A percentile compares a stretch with the other conserved stretches of the same genome.
phyloP scores from a whole-genome alignment of 352 stramenopile species.

The Phytophthora nicotianae region DNA sequence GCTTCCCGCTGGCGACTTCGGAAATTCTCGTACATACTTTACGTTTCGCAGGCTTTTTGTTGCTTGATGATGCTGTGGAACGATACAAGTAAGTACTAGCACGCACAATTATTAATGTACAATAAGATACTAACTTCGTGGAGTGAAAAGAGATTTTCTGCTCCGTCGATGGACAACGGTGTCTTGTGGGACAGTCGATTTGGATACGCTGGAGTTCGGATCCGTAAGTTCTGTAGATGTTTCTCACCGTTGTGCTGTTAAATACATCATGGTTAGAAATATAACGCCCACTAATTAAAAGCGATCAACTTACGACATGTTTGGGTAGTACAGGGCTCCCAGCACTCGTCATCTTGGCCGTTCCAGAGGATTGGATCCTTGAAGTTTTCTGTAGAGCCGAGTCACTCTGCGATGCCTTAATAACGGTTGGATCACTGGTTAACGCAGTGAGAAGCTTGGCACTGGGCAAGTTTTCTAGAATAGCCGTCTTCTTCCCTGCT shows the following conservation, averaged over 20 bases:
- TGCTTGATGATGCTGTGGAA: not conserved
- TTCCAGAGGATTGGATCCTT: not conserved
- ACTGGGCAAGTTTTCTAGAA: constrained; percentile 19
- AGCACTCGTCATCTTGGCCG: constrained; percentile 1
- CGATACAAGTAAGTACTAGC: constrained; percentile 8
- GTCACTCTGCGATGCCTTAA: constrained; percentile 21
- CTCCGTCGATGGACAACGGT: constrained; percentile 4
- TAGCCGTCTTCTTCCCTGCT: not conserved
- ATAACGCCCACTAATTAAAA: not conserved
- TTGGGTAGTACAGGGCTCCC: constrained; percentile 28
- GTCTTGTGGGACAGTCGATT: constrained; percentile 36
- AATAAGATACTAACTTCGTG: constrained; percentile 31
- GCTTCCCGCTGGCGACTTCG: constrained; percentile 37
- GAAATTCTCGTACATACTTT: constrained; percentile 60
- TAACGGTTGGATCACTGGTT: not conserved
- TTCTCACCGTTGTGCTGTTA: constrained; percentile 36
- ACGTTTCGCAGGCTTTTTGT: constrained; percentile 25
- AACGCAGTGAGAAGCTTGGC: constrained; percentile 9
- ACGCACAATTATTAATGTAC: not conserved
- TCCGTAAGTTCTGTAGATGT: constrained; percentile 37
- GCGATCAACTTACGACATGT: constrained; percentile 26
- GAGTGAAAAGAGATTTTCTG: constrained; percentile 32
- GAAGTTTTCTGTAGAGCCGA: constrained; percentile 8
- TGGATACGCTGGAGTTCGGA: constrained; percentile 42
- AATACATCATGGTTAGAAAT: constrained; percentile 2